phyloP scores from a whole-genome alignment of 2,329 filamentous ascomycete species.

The Exserohilum turcica region DNA sequence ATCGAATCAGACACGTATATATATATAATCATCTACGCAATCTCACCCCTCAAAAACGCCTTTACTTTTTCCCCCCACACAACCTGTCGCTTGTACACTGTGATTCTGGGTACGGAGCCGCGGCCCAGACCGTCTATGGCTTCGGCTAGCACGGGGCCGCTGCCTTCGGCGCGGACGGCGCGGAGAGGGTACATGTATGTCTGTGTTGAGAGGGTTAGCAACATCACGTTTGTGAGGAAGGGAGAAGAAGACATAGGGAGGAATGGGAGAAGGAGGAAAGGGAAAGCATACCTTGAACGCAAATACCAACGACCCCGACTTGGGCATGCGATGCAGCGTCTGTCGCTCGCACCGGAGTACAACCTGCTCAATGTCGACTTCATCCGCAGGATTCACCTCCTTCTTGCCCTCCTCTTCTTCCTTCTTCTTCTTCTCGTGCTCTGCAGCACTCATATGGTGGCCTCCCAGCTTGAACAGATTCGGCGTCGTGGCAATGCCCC shows the following conservation, averaged over 20 bases:
- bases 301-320: constrained; percentile 62
- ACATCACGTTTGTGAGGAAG: too few species aligned
- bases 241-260: too few species aligned
- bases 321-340: constrained; percentile 64
- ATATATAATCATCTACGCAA: not conserved
- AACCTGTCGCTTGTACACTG: constrained; percentile 62
- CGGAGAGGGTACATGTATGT: constrained; percentile 64
- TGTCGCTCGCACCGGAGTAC: constrained; percentile 64
- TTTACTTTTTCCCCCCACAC: constrained; percentile 63
- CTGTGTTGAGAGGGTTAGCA: too few species aligned
- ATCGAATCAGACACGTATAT: too few species aligned
- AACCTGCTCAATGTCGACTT: constrained; percentile 52
- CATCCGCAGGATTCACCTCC: constrained; percentile 28
- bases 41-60: constrained; percentile 52
- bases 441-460: constrained; percentile 54
- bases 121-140: constrained; percentile 64
- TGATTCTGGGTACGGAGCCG: constrained; percentile 63
- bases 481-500: constrained; percentile 53
- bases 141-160: constrained; percentile 57
- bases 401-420: constrained; percentile 22
- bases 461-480: constrained; percentile 50
- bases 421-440: constrained; percentile 38
- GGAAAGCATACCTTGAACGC: constrained; percentile 55
- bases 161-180: constrained; percentile 62
- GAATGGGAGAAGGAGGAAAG: not conserved